phyloP scores from a whole-genome alignment of 1,284 basidiomycete species.

The Irpex rosettiformis region DNA sequence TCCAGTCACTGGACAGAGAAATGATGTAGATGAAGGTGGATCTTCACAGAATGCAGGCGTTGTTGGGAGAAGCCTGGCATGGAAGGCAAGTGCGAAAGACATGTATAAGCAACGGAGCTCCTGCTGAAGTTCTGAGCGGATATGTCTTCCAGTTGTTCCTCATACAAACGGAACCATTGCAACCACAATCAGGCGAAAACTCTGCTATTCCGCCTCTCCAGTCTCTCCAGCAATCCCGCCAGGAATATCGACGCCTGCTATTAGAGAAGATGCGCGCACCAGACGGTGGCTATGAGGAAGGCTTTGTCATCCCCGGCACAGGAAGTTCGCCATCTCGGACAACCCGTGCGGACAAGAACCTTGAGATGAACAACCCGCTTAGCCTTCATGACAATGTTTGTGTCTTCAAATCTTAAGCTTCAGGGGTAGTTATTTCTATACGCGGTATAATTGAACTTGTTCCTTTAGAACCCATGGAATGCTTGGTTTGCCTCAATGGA shows the following conservation, averaged over 20 bases:
- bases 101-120: neutral
- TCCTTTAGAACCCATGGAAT: slow-evolving; percentile 82
- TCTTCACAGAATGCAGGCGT: slow-evolving; percentile 38
- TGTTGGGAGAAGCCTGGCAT: slow-evolving; percentile 68
- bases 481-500: slow-evolving; percentile 89
- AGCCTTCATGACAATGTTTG: slow-evolving; percentile 77
- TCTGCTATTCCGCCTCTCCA: slow-evolving; percentile 42
- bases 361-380: slow-evolving; percentile 81
- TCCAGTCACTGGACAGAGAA: neutral
- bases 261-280: slow-evolving; percentile 71
- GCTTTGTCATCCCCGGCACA: slow-evolving; percentile 52
- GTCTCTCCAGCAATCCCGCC: slow-evolving; percentile 44
- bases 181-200: slow-evolving; percentile 38
- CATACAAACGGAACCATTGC: slow-evolving; percentile 52
- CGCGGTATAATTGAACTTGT: neutral
- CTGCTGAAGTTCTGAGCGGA: too few species aligned
- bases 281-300: slow-evolving; percentile 74
- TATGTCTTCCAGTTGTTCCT: slow-evolving; percentile 61
- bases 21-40: neutral
- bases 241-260: slow-evolving; percentile 48
- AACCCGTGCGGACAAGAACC: slow-evolving; percentile 36
- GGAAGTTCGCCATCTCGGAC: slow-evolving; percentile 34
- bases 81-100: slow-evolving; percentile 61
- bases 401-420: slow-evolving; percentile 24
- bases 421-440: too few species aligned